phyloP scores from a whole-genome alignment of 352 stramenopile genomes.

The Phytophthora megakarya region DNA sequence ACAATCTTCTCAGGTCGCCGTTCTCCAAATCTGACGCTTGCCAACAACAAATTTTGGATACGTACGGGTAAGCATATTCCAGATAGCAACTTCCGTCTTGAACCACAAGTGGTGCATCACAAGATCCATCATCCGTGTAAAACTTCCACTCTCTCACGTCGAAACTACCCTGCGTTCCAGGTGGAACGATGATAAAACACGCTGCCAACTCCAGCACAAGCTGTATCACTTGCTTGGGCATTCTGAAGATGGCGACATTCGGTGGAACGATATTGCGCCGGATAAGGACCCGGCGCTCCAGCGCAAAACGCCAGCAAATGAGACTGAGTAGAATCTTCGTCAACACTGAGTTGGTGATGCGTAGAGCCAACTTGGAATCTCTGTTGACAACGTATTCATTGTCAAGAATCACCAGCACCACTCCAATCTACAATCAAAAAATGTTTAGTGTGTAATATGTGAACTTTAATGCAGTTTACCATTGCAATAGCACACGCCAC shows the following conservation, averaged over 20 bases:
- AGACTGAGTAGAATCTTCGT: constrained; percentile 56
- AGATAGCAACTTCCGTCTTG: constrained; percentile 59
- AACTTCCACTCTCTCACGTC: constrained; percentile 75
- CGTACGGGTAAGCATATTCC: constrained; percentile 71
- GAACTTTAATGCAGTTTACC: constrained; percentile 6
- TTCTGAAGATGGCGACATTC: constrained; percentile 56
- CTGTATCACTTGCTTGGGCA: constrained; percentile 46
- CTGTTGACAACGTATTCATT: constrained; percentile 55
- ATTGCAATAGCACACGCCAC: constrained; percentile 57
- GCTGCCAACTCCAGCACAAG: constrained; percentile 53
- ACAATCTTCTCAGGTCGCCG: not conserved
- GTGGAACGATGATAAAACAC: constrained; percentile 62
- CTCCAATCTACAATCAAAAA: constrained; percentile 37
- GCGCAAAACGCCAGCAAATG: constrained; percentile 56
- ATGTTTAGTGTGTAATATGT: not conserved
- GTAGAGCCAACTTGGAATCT: constrained; percentile 44
- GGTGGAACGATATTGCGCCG: constrained; percentile 61
- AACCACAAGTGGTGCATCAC: constrained; percentile 40
- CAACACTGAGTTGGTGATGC: constrained; percentile 45
- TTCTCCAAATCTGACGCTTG: not conserved
- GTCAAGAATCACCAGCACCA: constrained; percentile 73
- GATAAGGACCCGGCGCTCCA: constrained; percentile 68
- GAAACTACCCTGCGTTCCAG: constrained; percentile 53
- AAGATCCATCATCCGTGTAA: constrained; percentile 46
- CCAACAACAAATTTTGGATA: constrained; percentile 5